Base-by-base conservation (phyloP, 2,329 filamentous ascomycete species). In the Blastomyces parvus region DNA sequence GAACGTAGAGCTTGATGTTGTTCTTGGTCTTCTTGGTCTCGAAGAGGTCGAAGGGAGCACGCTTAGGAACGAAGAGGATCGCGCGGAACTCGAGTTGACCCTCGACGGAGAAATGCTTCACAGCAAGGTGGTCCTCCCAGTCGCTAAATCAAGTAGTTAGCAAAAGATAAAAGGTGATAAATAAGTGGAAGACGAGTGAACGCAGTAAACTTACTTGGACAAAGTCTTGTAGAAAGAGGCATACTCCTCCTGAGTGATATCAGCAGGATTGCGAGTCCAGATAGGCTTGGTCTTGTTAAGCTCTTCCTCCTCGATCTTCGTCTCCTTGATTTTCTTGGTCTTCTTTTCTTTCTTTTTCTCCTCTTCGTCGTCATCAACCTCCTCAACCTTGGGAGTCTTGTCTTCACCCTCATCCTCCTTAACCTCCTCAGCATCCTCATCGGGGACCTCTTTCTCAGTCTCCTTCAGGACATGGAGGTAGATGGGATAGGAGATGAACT, bases 21-120 rank as follows among this genome's bases (percentile, higher is more conserved):
- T 97, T 99, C 91, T 99, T 99, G 78, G 93, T 97, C 89, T 97
- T 96, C 91, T 99, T 99, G 78, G 93, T 97, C 89, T 99, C 94
- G 80, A 99, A 99, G 67, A 99, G 90, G 77, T 99, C 94, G 80
- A 99, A 99, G 74, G 94, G 94, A 80, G 94, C 94, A 75, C 94
- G 93, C 90, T 99, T 97, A 78, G 94, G 94, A 63, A 99, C 93
- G 84, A 95, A 99, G 78, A 99, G 91, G 81, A 99, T 96, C 70
- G 94, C 94, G 70, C 93, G 93, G 91, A 99, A 99, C 84, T 99
- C 94, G 71, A 99, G 92, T 85, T 97, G 94, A 88, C 94, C 94
- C 85, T 99, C 94, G 69, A 99, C 94, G 68, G 94, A 99, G 89
- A 99, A 99, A 86, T 99, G 94, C 91, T 99, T 99, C 84, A 99